phyloP scores from a whole-genome alignment of 2,329 filamentous ascomycete species.

The Aspergillus neoniger region DNA sequence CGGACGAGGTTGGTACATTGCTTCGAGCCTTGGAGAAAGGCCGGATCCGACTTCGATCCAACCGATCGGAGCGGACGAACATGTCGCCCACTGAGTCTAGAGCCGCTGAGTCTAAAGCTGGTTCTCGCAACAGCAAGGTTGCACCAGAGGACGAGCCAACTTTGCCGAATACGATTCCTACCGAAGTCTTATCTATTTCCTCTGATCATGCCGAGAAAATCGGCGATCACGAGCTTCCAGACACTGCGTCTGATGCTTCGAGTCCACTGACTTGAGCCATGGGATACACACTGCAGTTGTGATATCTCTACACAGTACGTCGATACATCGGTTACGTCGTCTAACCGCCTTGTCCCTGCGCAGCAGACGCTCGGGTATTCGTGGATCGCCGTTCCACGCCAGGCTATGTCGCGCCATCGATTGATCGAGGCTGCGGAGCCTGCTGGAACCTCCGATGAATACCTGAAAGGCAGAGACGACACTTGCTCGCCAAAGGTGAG shows the following conservation, averaged over 20 bases:
- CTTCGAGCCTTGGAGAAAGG: conserved; percentile 41
- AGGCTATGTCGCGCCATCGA: not conserved
- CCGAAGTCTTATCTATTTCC: conserved; percentile 25
- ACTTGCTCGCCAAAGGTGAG: not conserved
- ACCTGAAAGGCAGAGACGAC: not conserved
- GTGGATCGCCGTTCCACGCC: not conserved
- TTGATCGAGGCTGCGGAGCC: not conserved
- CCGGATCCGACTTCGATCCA: conserved; percentile 37
- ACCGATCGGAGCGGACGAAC: conserved; percentile 33
- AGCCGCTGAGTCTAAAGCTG: conserved; percentile 25
- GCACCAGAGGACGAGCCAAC: conserved; percentile 25
- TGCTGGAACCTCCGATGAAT: not conserved
- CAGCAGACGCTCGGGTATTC: not conserved
- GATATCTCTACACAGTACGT: not conserved
- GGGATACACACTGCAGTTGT: conserved; percentile 15
- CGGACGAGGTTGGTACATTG: conserved; percentile 37
- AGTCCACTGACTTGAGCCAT: conserved; percentile 21
- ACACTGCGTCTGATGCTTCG: conserved; percentile 30
- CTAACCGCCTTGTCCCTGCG: not conserved
- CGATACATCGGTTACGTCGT: too few species aligned
- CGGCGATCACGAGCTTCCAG: conserved; percentile 24
- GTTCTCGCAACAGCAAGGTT: conserved; percentile 23
- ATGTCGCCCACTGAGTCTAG: conserved; percentile 39
- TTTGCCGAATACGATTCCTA: conserved; percentile 29
- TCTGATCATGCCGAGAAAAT: conserved; percentile 18